A percentile compares a stretch with the other conserved stretches of the same genome.
These are phyloP conservation scores for Ustulina deusta DNA, from an alignment of 2,329 filamentous ascomycete species.

Conservation along the genomic window DNA sequence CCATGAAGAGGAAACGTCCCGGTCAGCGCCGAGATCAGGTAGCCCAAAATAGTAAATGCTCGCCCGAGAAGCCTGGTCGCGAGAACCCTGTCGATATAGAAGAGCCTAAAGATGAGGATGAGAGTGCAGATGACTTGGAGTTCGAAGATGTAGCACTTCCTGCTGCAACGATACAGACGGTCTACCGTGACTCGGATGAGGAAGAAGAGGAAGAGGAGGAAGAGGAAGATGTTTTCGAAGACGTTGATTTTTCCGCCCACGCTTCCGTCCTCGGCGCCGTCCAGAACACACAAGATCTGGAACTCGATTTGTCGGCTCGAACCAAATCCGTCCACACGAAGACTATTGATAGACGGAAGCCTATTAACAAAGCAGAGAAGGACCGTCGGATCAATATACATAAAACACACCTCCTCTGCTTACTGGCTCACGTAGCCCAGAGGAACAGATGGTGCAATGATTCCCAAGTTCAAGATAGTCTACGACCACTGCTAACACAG, in stretches of 20 bases:
- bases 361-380: slow-evolving; percentile 66
- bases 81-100: not conserved
- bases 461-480: slow-evolving; percentile 70
- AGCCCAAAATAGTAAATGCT: slow-evolving; percentile 32
- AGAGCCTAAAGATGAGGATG: slow-evolving; percentile 48
- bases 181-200: slow-evolving; percentile 62
- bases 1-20: slow-evolving; percentile 57
- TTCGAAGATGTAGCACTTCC: slow-evolving; percentile 66
- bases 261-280: slow-evolving; percentile 37
- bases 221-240: slow-evolving; percentile 61
- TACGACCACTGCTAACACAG: slow-evolving; percentile 74
- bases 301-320: slow-evolving; percentile 66
- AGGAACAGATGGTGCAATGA: slow-evolving; percentile 94
- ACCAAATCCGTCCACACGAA: slow-evolving; percentile 50
- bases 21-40: slow-evolving; percentile 50
- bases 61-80: slow-evolving; percentile 7
- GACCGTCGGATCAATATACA: slow-evolving; percentile 78
- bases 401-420: slow-evolving; percentile 84
- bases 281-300: slow-evolving; percentile 55
- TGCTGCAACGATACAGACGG: slow-evolving; percentile 62
- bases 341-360: slow-evolving; percentile 60
- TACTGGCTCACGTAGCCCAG: slow-evolving; percentile 80
- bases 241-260: slow-evolving; percentile 58
- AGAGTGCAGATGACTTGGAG: slow-evolving; percentile 58
- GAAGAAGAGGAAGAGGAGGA: slow-evolving; percentile 56